Percentiles rank a stretch among this genome's conserved stretches.
These are phyloP conservation scores for Mycena rebaudengoi DNA, from an alignment of 768 basidiomycete species.

Conservation along the genomic window DNA sequence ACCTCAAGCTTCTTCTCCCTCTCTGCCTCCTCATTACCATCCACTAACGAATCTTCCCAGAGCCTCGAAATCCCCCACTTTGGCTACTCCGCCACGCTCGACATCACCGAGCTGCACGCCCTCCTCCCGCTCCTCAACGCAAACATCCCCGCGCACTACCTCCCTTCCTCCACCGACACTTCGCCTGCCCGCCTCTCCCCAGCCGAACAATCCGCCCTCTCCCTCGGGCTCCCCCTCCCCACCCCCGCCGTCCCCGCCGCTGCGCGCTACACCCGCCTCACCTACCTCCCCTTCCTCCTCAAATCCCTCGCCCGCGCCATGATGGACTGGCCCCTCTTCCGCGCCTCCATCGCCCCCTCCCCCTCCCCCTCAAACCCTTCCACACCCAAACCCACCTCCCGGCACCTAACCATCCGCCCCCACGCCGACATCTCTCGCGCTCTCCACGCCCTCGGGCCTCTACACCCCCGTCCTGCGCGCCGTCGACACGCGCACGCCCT, in stretches of 20 bases:
- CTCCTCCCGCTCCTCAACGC: constrained; percentile 71
- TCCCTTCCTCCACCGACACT: constrained; percentile 33
- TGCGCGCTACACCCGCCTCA: constrained; percentile 70
- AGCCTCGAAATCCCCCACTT: constrained; percentile 90
- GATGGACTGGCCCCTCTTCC: constrained; percentile 86
- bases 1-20: too few species aligned
- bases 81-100: constrained; percentile 81
- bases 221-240: constrained; percentile 43
- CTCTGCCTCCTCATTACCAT: background rate
- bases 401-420: constrained; percentile 78
- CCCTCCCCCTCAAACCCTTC: constrained; percentile 27
- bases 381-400: constrained; percentile 65
- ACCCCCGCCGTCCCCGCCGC: constrained; percentile 56
- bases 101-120: constrained; percentile 73
- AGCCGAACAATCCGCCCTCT: constrained; percentile 42
- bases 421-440: constrained; percentile 79
- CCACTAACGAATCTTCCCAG: constrained; percentile 43
- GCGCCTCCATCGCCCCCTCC: constrained; percentile 70
- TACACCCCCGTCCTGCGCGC: constrained; percentile 78
- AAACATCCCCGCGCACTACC: constrained; percentile 70
- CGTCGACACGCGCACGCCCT: constrained; percentile 65
- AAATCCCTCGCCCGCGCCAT: constrained; percentile 85
- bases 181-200: constrained; percentile 46
- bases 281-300: constrained; percentile 84
- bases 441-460: constrained; percentile 84